Base-by-base conservation (phyloP, 2,329 filamentous ascomycete genomes). In the Anisogramma anomala region DNA sequence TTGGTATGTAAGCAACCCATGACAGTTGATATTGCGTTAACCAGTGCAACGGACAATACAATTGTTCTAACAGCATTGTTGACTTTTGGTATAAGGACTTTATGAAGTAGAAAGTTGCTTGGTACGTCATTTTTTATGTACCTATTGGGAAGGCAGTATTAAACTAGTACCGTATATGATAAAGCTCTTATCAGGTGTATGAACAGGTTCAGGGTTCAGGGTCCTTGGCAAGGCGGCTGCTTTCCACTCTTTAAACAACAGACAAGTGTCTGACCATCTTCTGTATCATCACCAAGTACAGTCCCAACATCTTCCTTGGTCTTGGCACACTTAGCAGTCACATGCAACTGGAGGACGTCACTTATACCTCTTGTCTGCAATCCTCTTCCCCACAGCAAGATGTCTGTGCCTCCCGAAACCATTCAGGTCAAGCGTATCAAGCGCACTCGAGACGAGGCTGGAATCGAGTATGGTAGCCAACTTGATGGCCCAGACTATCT, bases 371-470 rank as follows among this genome's bases (percentile, higher is more conserved):
- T n/a, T n/a, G n/a, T n/a, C n/a, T n/a, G n/a, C n/a, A n/a, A 20
- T 11, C 2, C 20, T 17, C 32, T 18, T 33, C 27, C 30, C 27
- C 13, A 9, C 18, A 23, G 20, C 48, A 40, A 34, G 40, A 77
- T 77, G 72, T 73, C 72, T 36, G 60, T 74, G 3, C 74, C 73
- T 18, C 73, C 73, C 19, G 67, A 74, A 46, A 60, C 72, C 36
- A 77, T 78, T 56, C 69, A 71, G 43, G 69, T 78, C 49, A 77
- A 77, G 64, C 41, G 45, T 37, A 33, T 47, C 17, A 47, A 47
- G 41, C 72, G 74, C 52, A 77, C 14, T 18, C 15, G 14, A 32
- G 30, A 32, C 4, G 13, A 14, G 27, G 30, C 30, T 18, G 15
- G 18, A 32, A 8, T 3, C 8, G 14, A 72, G 11, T 28, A 27